These are phyloP conservation scores for Penicillium egyptiacum DNA, from an alignment of 495 filamentous ascomycete species.

Conservation along the genomic window DNA sequence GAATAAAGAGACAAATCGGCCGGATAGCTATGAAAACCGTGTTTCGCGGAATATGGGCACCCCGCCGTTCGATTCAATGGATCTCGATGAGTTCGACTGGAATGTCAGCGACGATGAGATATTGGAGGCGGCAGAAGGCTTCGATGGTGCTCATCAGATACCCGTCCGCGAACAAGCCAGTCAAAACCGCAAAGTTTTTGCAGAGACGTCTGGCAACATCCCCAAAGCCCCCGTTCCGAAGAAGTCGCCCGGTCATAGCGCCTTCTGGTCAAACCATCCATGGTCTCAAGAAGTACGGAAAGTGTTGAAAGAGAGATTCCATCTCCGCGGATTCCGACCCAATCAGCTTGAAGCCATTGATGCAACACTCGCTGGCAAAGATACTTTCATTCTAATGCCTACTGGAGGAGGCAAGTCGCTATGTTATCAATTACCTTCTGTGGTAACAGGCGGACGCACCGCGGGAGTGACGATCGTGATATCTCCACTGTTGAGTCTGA, in stretches of 20 bases:
- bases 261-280: constrained; percentile 49
- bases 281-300: constrained; percentile 87
- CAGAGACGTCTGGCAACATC: constrained; percentile 56
- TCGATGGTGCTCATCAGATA: constrained; percentile 49
- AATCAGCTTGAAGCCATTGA: constrained; percentile 97
- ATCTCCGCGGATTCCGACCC: constrained; percentile 78
- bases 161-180: constrained; percentile 24
- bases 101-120: constrained; percentile 70
- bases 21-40: constrained; percentile 30
- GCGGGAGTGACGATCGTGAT: constrained; percentile 88
- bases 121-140: constrained; percentile 58
- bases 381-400: constrained; percentile 94
- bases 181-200: constrained; percentile 48
- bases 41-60: constrained; percentile 53
- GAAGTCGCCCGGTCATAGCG: constrained; percentile 36
- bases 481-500: constrained; percentile 90
- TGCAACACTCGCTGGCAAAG: constrained; percentile 79
- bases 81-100: constrained; percentile 62
- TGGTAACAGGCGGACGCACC: constrained; percentile 78
- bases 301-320: constrained; percentile 75
- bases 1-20: constrained; percentile 9
- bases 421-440: constrained; percentile 91
- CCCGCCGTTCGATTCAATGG: constrained; percentile 26
- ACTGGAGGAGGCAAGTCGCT: constrained; percentile 96
- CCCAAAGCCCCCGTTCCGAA: constrained; percentile 31